Conservation (phyloP, 768 basidiomycete species). For the Naganishia randhawae region DNA sequence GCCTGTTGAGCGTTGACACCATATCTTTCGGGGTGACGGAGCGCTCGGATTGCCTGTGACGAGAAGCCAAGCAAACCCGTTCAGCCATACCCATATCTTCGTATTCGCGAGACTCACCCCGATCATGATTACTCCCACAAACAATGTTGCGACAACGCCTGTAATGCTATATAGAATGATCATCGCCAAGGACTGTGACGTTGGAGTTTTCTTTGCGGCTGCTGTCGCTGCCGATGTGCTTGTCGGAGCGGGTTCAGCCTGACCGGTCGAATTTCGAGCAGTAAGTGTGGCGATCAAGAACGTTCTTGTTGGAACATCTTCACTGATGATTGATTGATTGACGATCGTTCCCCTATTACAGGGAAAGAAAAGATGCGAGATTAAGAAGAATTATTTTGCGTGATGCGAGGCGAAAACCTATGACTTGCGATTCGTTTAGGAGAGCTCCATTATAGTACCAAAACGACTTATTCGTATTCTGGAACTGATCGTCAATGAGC, state of each 20-base stretch:
- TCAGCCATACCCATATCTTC: not conserved
- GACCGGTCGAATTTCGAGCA: constrained; percentile 62
- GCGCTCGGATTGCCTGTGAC: constrained; percentile 65
- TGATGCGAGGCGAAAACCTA: constrained; percentile 7
- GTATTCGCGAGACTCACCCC: constrained; percentile 59
- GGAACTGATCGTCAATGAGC: constrained; percentile 59
- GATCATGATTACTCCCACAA: constrained; percentile 76
- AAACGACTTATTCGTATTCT: constrained; percentile 57
- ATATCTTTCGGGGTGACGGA: constrained; percentile 86
- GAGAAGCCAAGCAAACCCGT: not conserved
- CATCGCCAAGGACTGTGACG: constrained; percentile 63
- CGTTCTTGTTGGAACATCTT: constrained; percentile 32
- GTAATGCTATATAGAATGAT: constrained; percentile 71
- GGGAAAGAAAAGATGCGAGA: not conserved
- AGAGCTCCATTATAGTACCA: constrained; percentile 59
- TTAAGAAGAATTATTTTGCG: not conserved
- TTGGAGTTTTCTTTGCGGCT: constrained; percentile 27
- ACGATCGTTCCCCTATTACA: constrained; percentile 36
- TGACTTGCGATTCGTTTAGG: constrained; percentile 57
- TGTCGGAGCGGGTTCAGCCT: constrained; percentile 39
- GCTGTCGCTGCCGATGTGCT: constrained; percentile 19
- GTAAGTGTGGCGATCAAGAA: constrained; percentile 70
- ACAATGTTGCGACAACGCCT: constrained; percentile 78
- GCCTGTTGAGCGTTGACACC: constrained; percentile 62
- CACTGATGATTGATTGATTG: constrained; percentile 33